Evolutionary conservation across 495 filamentous ascomycete genomes (phyloP).

Genomic region (Jackrogersella minutella): DNA sequence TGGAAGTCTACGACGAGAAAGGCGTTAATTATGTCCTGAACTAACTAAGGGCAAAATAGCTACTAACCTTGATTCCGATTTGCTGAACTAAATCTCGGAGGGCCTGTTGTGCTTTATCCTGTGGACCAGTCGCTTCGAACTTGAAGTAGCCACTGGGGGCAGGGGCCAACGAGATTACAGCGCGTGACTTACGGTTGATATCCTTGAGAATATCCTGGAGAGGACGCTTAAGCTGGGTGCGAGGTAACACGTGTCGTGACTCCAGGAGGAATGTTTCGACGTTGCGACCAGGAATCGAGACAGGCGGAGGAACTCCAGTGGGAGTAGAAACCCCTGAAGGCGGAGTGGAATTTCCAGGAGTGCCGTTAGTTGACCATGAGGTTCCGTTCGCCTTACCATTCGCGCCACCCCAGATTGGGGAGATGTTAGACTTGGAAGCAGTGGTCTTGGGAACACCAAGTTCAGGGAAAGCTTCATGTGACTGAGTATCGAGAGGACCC

Average conservation of each 20-base stretch:
- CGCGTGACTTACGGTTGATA: conserved; percentile 87
- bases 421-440: conserved; percentile 60
- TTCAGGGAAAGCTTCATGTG: conserved; percentile 89
- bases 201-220: conserved; percentile 83
- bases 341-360: conserved; percentile 64
- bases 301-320: conserved; percentile 63
- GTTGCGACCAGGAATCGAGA: conserved; percentile 80
- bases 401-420: conserved; percentile 65
- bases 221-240: conserved; percentile 81
- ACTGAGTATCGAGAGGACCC: conserved; percentile 74
- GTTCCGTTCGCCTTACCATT: conserved; percentile 70
- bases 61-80: conserved; percentile 80
- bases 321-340: conserved; percentile 66
- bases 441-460: conserved; percentile 72
- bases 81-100: conserved; percentile 85
- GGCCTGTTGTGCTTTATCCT: conserved; percentile 79
- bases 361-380: conserved; percentile 57
- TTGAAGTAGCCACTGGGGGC: conserved; percentile 71
- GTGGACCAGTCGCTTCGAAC: conserved; percentile 82
- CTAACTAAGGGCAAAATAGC: neutral
- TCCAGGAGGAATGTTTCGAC: conserved; percentile 75
- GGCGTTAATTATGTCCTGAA: conserved; percentile 20
- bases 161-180: conserved; percentile 76
- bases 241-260: conserved; percentile 73
- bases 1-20: conserved; percentile 63